phyloP scores from a whole-genome alignment of 768 basidiomycete species.

The Holtermannia corniformis region DNA sequence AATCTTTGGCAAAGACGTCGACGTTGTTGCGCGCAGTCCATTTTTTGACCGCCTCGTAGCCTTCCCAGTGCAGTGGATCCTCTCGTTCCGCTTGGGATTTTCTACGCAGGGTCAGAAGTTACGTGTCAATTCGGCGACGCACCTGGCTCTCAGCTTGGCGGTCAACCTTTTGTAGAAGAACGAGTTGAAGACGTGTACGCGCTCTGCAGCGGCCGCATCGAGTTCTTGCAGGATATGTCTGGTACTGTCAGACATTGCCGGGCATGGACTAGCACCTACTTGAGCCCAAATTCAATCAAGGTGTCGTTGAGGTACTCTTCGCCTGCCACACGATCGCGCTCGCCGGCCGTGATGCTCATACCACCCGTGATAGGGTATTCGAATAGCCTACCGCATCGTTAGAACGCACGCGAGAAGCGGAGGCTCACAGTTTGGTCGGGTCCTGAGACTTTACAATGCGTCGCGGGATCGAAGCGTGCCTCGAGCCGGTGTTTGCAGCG shows the following conservation, averaged over 20 bases:
- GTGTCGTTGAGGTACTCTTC: slow-evolving; percentile 92
- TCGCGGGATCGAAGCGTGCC: too few relatives aligned
- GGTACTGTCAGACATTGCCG: not conserved
- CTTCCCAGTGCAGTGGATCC: slow-evolving; percentile 20
- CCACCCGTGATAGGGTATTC: slow-evolving; percentile 31
- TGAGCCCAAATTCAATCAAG: slow-evolving; percentile 88
- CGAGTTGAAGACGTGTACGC: slow-evolving; percentile 81
- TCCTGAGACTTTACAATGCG: too few relatives aligned
- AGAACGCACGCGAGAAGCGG: too few relatives aligned
- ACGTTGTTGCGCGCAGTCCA: slow-evolving; percentile 73
- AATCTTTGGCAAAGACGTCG: slow-evolving; percentile 82
- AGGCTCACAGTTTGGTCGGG: too few relatives aligned
- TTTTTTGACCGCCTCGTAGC: slow-evolving; percentile 73
- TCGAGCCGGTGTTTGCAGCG: too few relatives aligned
- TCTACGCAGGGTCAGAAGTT: not conserved
- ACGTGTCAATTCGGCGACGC: too few relatives aligned
- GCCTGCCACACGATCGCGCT: slow-evolving; percentile 61
- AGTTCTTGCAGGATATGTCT: slow-evolving; percentile 9
- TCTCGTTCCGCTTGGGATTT: not conserved
- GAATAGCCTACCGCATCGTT: slow-evolving; percentile 13
- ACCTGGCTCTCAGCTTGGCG: too few relatives aligned
- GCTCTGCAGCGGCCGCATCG: slow-evolving; percentile 50
- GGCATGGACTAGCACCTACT: slow-evolving; percentile 48
- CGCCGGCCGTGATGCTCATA: slow-evolving; percentile 68
- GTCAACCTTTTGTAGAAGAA: slow-evolving; percentile 96